Evolutionary conservation across 202 grass and related monocot species (phyloP), one percentile per base, ranked within the genome.

Genomic region (Schoenoplectus triqueter): DNA sequence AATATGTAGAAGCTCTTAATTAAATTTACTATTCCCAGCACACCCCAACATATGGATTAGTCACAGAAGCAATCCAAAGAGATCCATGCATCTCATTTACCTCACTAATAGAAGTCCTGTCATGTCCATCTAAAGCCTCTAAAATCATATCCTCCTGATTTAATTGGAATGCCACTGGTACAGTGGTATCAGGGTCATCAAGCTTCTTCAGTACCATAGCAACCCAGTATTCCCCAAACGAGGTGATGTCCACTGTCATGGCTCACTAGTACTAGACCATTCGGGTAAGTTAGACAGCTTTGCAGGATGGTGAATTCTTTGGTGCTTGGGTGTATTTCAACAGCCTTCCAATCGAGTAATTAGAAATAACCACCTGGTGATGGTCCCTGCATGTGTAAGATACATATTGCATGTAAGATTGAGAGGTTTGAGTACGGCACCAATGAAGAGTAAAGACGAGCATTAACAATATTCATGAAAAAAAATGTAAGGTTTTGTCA

Each of bases 11-110:
- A 52, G n/a, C 54, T 40, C 39, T 4, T n/a, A 7, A 67, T 9
- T 67, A 31, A 31, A 31, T 9, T 5, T 13, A 67, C 42, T 70
- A 71, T 22, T 64, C 2, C 47, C 5, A 39, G 49, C 75, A 54
- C 69, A 56, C 63, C 21, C 69, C 85, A 80, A 86, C 87, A 65
- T 83, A 92, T 0, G 87, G 87, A 60, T 82, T 92, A 75, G 87
- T 86, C 49, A 92, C 88, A 47, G 90, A 92, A 0, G 88, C 90
- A 19, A 92, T 46, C 85, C 90, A 92, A 61, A 92, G 88, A 67
- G 81, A 82, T 80, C 85, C 88, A 54, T 79, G 76, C 1, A 74
- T 74, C 66, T 88, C 72, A 3, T 11, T 47, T 39, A 88, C 88
- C 83, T 92, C 91, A 60, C 88, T 92, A 10, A 92, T 88, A n/a